phyloP scores from a whole-genome alignment of 2,329 filamentous ascomycete genomes.

The Paramyrothecium roridum region DNA sequence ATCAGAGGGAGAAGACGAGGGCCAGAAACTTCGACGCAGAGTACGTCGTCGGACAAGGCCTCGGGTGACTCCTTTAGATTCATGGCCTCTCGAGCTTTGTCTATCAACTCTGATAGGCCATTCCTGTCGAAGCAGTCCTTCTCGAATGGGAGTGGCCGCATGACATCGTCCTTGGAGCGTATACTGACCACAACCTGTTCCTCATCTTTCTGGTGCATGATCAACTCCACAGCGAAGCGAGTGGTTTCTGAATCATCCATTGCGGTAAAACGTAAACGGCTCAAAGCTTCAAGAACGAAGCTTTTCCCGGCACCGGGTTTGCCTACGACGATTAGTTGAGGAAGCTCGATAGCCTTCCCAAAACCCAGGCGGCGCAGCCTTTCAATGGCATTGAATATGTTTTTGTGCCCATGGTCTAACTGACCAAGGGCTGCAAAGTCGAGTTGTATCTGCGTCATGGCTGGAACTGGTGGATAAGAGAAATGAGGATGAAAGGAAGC shows the following conservation, averaged over 20 bases:
- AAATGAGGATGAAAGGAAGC: background rate
- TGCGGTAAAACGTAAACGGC: slow-evolving; percentile 56
- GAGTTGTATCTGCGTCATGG: background rate
- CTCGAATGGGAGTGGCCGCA: slow-evolving; percentile 17
- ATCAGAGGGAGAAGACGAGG: slow-evolving; percentile 43
- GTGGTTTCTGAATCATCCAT: slow-evolving; percentile 56
- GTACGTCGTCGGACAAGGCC: slow-evolving; percentile 41
- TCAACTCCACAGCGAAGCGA: slow-evolving; percentile 58
- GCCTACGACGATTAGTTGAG: slow-evolving; percentile 57
- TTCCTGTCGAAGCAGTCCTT: slow-evolving; percentile 31
- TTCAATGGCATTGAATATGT: slow-evolving; percentile 51
- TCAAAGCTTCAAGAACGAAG: slow-evolving; percentile 63
- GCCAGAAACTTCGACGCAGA: slow-evolving; percentile 43
- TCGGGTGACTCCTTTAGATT: slow-evolving; percentile 22
- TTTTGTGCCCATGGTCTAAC: slow-evolving; percentile 18
- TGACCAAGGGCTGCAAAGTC: background rate
- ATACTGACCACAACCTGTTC: slow-evolving; percentile 41
- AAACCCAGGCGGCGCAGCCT: slow-evolving; percentile 46
- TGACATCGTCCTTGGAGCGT: slow-evolving; percentile 22
- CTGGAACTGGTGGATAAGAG: background rate
- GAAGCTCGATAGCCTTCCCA: slow-evolving; percentile 42
- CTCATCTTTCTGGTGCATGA: slow-evolving; percentile 39
- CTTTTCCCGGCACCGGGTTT: slow-evolving; percentile 61
- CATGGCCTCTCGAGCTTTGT: slow-evolving; percentile 48
- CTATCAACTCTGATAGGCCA: slow-evolving; percentile 46